Evolutionary conservation across 257 asterid species (phyloP), one percentile per base, ranked within the genome.

Genomic region (Rehmannia glutinosa): DNA sequence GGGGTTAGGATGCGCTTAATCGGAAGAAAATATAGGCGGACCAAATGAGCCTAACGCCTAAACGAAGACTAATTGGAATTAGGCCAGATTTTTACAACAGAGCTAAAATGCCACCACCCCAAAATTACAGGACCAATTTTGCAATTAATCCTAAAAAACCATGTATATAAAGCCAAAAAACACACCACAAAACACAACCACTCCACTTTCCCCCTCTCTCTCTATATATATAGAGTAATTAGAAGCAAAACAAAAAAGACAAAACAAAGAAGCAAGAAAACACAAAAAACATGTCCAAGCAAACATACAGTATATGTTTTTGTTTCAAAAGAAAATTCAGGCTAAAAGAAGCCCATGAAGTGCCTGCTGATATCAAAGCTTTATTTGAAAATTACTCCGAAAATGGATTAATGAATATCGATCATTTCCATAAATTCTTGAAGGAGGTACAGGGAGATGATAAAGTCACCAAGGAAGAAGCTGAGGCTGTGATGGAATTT

Each of bases 401-500:
- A 49, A 84, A 87, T 24, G 91, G 88, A 1, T 4, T 25, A 0
- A 87, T 90, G 96, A 75, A 59, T 15, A 61, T 65, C 12, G 92
- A 87, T 1, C 71, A 84, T 36, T 77, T 90, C 6, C 80, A 76
- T 55, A 63, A 41, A 59, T 86, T 90, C 86, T 56, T 90, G 82
- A 75, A 49, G 50, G 94, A 90, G 54, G 82, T 84, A 4, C 97
- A 90, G 49, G 85, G 85, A 5, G 92, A 84, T 38, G 85, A 77
- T 0, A 61, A 77, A 2, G 32, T 84, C 45, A 78, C 78, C 15
- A 4, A 16, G 16, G 88, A 79, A 16, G 90, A 78, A 66, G 81
- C 90, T 11, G 88, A 84, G 52, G 27, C 69, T 41, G 25, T 57
- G 5, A 74, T 87, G 83, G 88, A 82, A 3, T 62, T 80, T 10